Base-by-base conservation (phyloP, 768 basidiomycete species). In the Cyclocybe cylindracea region DNA sequence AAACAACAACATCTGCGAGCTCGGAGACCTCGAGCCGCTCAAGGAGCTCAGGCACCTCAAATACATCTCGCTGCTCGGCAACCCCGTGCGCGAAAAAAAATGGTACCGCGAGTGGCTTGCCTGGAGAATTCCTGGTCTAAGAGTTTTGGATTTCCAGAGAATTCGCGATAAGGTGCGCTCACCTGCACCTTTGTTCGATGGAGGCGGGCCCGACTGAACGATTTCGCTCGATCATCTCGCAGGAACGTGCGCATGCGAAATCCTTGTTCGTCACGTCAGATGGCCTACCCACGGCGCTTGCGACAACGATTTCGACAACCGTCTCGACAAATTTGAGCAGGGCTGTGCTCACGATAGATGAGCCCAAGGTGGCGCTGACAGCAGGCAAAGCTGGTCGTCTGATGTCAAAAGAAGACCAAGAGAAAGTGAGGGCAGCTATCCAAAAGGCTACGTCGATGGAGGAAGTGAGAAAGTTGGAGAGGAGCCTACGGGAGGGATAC, bases 101-200 rank as follows among this genome's bases (percentile, higher is more conserved):
- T 91, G 89, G 85, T 96, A 95, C 77, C 89, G 92, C 77, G 91
- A 93, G 77, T 96, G 93, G 93, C 83, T 94, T 78, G 85, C 90
- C 61, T 93, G 85, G 84, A 84, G 86, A 75, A 78, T 93, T 78
- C 85, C 87, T 70, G 80, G 82, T 66, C 80, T 96, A 66, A 86
- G 94, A 80, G 89, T 93, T 74, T 79, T 96, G 66, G 93, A 96
- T 82, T 96, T 91, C 74, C 89, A 93, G 80, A 85, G 93, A 73
- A 90, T 96, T 64, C 86, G 89, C 68, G 92, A 94, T 70, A 93
- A 94, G 85, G 93, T 94, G 76, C 78, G 86, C 75, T 70, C 68
- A 73, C 68, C 69, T 63, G 68, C 71, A 68, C 70, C 68, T 60
- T 61, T 32, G 48, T 63, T 54, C 35, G 46, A 48, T 53, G 45